phyloP scores from a whole-genome alignment of 768 basidiomycete species.

The Lyophyllum atratum region DNA sequence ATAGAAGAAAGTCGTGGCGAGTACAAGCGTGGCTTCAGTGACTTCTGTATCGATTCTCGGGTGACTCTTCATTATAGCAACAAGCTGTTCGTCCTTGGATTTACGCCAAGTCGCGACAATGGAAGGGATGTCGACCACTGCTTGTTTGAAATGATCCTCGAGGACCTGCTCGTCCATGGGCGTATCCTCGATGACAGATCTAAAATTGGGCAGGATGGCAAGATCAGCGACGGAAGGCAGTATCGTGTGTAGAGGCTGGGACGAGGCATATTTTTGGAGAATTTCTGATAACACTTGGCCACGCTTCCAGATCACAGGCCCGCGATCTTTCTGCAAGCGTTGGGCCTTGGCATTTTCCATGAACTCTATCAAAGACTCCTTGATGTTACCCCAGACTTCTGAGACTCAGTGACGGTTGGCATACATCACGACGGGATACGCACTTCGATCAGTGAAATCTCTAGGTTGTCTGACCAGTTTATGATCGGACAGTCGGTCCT shows the following conservation, averaged over 20 bases:
- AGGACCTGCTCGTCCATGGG: constrained; percentile 15
- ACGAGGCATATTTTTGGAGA: constrained; percentile 10
- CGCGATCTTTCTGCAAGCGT: constrained; percentile 12
- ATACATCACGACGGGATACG: background rate
- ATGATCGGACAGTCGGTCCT: constrained; percentile 9
- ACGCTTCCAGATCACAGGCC: constrained; percentile 4
- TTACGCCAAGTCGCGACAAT: constrained; percentile 14
- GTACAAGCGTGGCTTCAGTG: background rate
- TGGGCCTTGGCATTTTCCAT: constrained; percentile 10
- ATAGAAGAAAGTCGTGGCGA: constrained; percentile 10
- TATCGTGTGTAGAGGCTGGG: constrained; percentile 12
- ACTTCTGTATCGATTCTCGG: background rate
- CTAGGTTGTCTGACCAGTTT: constrained; percentile 14
- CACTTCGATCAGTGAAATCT: constrained; percentile 14
- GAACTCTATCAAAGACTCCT: constrained; percentile 13
- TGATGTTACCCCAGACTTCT: constrained; percentile 23
- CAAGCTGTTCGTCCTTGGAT: constrained; percentile 13
- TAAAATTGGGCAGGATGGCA: constrained; percentile 13
- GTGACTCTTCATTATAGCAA: constrained; percentile 10
- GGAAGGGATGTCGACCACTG: constrained; percentile 13
- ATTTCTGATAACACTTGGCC: constrained; percentile 10
- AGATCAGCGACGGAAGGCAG: constrained; percentile 19
- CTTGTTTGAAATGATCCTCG: constrained; percentile 12
- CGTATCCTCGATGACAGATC: constrained; percentile 17
- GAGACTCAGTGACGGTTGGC: background rate